These are phyloP conservation scores for Teratosphaeria gauchensis DNA, from an alignment of 2,329 filamentous ascomycete species.

Conservation along the genomic window DNA sequence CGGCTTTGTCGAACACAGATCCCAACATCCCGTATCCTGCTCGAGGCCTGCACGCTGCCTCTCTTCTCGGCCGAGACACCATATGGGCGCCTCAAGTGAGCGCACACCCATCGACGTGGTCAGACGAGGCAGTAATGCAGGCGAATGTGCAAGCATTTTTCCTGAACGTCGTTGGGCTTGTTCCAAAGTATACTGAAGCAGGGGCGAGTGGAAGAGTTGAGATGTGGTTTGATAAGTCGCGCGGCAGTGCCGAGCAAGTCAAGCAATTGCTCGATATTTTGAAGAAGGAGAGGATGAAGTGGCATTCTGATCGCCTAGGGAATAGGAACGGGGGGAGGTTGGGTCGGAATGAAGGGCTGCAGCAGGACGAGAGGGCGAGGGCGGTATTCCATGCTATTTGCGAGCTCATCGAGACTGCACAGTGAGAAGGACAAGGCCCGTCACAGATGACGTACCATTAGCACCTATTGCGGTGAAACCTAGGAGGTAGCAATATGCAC, in stretches of 20 bases:
- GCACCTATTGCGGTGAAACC: too few species aligned
- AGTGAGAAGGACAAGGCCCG: neutral
- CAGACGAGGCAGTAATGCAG: slow-evolving; percentile 22
- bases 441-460: too few species aligned
- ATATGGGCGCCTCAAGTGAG: slow-evolving; percentile 17
- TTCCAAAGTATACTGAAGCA: slow-evolving; percentile 15
- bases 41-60: slow-evolving; percentile 17
- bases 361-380: slow-evolving; percentile 20
- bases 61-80: slow-evolving; percentile 15
- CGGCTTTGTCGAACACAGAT: slow-evolving; percentile 12
- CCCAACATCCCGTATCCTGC: slow-evolving; percentile 22
- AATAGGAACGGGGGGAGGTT: slow-evolving; percentile 16
- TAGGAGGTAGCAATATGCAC: too few species aligned
- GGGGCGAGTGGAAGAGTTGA: slow-evolving; percentile 13
- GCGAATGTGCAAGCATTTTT: slow-evolving; percentile 25
- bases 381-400: slow-evolving; percentile 26
- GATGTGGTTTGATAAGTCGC: slow-evolving; percentile 16
- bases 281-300: slow-evolving; percentile 25
- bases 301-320: slow-evolving; percentile 24
- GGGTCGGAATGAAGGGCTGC: slow-evolving; percentile 17
- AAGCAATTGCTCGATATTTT: slow-evolving; percentile 18
- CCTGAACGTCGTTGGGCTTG: slow-evolving; percentile 16
- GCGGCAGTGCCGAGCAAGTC: slow-evolving; percentile 13
- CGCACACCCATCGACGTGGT: slow-evolving; percentile 18
- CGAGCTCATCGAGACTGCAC: slow-evolving; percentile 19